Base-by-base conservation (phyloP, 169 alveolate species). In the Cardiosporidium cionae region DNA sequence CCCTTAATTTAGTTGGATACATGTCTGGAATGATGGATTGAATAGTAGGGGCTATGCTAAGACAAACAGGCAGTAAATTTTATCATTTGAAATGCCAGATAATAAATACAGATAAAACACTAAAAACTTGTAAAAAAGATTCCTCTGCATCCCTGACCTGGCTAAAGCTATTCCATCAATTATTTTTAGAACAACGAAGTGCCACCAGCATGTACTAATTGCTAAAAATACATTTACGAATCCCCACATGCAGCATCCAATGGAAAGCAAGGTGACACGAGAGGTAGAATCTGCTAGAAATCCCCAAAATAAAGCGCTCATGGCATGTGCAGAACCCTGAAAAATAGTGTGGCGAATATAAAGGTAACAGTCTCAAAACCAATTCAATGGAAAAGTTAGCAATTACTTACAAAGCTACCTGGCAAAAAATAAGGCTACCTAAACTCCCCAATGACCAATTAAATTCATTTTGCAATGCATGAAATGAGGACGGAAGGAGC, bases 281-380 rank as follows among this genome's bases (percentile, higher is more conserved):
- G 94, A 85, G 74, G 82, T 74, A 63, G 86, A 78, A 76, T 92
- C 97, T 4, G 93, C 92, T 36, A 91, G 78, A 64, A 79, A 83
- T n/a, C 97, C 97, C 97, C 97, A 92, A 52, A 90, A 68, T 0
- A 94, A 93, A 52, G 92, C 85, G 69, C 87, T 82, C 22, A 81
- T 66, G 32, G 94, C 92, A 72, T 90, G 84, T 58, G 92, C 80
- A 35, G 89, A 76, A 32, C 86, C 81, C 84, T 92, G 92, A 7
- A 75, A 27, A 9, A n/a, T n/a, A 34, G 22, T 32, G 52, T 28
- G n/a, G 6, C 23, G 27, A 35, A n/a, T 25, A 53, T 16, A 9
- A 32, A 28, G 25, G 4, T 27, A 67, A 7, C 16, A 5, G 58
- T 37, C 28, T 23, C 62, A 1, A 25, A 23, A 2, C 4, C 27